Percentiles rank a stretch among this genome's conserved stretches.
Evolutionary conservation across 345 rosid genomes (phyloP).

Genomic region (Murraya koenigii): DNA sequence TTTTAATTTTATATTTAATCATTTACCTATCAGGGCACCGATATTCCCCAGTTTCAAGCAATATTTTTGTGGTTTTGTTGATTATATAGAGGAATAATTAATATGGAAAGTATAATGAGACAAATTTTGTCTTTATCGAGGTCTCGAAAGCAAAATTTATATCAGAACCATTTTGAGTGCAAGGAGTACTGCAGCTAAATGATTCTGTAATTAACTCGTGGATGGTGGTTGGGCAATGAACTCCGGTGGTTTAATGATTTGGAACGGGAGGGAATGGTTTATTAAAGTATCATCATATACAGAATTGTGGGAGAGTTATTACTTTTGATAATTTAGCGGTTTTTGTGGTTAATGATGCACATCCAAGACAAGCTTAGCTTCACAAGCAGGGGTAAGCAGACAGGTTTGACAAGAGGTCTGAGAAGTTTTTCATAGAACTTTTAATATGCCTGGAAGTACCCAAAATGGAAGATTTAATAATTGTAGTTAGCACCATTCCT

Average conservation of each 20-base stretch:
- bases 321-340: not conserved
- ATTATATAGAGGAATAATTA: not conserved
- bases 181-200: not conserved
- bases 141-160: not conserved
- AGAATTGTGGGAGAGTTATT: not conserved
- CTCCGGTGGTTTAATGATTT: not conserved
- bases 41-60: not conserved
- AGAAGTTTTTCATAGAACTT: not conserved
- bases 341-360: not conserved
- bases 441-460: not conserved
- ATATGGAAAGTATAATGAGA: not conserved
- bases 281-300: not conserved
- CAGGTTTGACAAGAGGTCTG: not conserved
- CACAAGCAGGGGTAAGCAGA: not conserved
- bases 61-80: not conserved
- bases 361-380: not conserved
- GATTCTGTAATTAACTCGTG: not conserved
- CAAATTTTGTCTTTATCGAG: not conserved
- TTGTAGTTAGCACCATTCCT: not conserved
- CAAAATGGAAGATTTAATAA: not conserved
- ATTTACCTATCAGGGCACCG: not conserved
- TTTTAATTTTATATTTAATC: not conserved
- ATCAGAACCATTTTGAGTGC: not conserved
- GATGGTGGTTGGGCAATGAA: not conserved
- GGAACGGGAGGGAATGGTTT: not conserved